Base-by-base conservation (phyloP, 2,329 filamentous ascomycete genomes). In the Scedosporium dehoogii region DNA sequence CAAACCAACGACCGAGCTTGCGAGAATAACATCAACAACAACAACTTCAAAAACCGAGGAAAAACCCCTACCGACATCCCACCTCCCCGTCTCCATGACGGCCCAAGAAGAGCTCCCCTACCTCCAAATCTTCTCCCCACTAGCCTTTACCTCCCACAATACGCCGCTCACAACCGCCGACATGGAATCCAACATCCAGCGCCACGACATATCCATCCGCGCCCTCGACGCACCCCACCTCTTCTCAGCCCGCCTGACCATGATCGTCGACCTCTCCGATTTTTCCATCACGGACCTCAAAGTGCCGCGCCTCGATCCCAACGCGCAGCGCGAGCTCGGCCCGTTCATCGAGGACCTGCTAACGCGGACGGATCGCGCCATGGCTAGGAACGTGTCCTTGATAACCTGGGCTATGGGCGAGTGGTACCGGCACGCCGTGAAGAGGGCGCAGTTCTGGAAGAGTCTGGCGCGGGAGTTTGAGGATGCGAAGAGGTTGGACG, bases 91-190 rank as follows among this genome's bases (percentile, higher is more conserved):
- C 1, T 78, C 79, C 1, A 78, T 92, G 74, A 79, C 82, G 0
- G 79, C 88, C 1, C 76, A 80, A 0, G 84, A 92, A 64, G 84
- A 88, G 59, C 74, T 89, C 2, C 85, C 87, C 0, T 91, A 88
- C 66, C 78, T 92, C 0, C 83, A 88, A 56, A 79, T 88, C 7
- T 91, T 94, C 68, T 89, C 85, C 0, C 84, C 88, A 0, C 79
- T 94, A 14, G 77, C 77, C 0, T 85, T 89, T 63, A 78, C 79
- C 0, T 87, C 85, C 0, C 79, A 74, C 0, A 75, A 85, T 14
- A 73, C 77, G 0, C 71, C 81, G 0, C 68, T 83, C 2, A 53
- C 70, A 6, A 64, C 68, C 1, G 68, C 66, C 6, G 73, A 76
- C 0, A 64, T 80, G 0, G 18, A 55, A 16, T 6, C 46, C 46